These are phyloP conservation scores for Porcisia hertigi DNA, from an alignment of 208 protist species.

Conservation along the genomic window DNA sequence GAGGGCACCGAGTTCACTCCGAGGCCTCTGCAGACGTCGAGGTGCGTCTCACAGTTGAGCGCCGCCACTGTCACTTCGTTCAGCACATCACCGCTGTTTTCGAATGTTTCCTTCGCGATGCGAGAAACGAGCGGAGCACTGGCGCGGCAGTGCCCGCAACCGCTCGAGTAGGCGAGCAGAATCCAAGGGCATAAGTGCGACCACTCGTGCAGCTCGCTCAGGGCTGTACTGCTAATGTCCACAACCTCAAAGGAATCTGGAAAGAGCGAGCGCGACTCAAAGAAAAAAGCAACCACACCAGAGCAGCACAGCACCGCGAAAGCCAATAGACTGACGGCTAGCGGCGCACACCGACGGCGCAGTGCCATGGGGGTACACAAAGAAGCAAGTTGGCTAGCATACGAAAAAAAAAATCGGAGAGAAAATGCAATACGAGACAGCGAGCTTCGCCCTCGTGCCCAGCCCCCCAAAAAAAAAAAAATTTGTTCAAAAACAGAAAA, in stretches of 20 bases:
- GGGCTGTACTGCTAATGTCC: slow-evolving; percentile 17
- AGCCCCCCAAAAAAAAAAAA: too few relatives aligned
- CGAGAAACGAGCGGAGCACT: slow-evolving; percentile 25
- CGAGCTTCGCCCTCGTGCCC: too few relatives aligned
- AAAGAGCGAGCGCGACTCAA: slow-evolving; percentile 16
- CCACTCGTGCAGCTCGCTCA: slow-evolving; percentile 20
- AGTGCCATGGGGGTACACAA: neutral
- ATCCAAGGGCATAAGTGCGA: slow-evolving; percentile 65
- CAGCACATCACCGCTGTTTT: slow-evolving; percentile 1
- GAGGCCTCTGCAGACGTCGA: slow-evolving; percentile 29
- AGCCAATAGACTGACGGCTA: neutral
- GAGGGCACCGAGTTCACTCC: slow-evolving; percentile 33
- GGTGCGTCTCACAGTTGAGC: slow-evolving; percentile 52
- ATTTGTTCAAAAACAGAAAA: too few relatives aligned
- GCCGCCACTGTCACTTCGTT: slow-evolving; percentile 34
- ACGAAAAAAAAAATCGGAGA: neutral
- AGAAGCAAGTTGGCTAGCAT: neutral
- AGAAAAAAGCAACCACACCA: neutral
- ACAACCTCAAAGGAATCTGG: slow-evolving; percentile 14
- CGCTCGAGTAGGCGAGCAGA: slow-evolving; percentile 53
- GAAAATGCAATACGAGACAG: neutral
- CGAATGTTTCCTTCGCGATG: slow-evolving; percentile 16
- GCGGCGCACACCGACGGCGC: too few relatives aligned
- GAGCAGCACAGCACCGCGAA: neutral
- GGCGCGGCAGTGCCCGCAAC: slow-evolving; percentile 60